Percentiles rank a stretch among this genome's conserved stretches.
These are phyloP conservation scores for Lactifluus volemus DNA, from an alignment of 768 basidiomycete species.

Conservation along the genomic window DNA sequence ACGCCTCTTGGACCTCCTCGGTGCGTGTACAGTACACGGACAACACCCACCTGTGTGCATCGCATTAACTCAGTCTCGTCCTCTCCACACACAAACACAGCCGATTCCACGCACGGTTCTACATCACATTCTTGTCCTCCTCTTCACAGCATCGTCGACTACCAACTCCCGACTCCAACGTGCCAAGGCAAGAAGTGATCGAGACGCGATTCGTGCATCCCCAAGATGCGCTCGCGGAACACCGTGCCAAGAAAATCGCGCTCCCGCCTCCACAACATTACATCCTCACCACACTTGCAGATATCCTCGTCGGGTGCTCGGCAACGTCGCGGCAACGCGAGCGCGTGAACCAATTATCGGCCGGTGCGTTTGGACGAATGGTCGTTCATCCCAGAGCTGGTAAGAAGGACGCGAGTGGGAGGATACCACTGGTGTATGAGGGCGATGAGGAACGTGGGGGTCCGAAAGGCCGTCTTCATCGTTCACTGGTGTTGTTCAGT, in stretches of 20 bases:
- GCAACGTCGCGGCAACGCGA: conserved; percentile 40
- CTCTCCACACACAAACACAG: no score
- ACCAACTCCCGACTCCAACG: conserved; percentile 58
- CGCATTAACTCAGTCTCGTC: not conserved
- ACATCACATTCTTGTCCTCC: conserved; percentile 48
- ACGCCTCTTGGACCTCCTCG: conserved; percentile 49
- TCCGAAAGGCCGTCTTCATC: conserved; percentile 48
- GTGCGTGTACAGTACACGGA: conserved; percentile 27
- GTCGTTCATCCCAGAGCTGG: conserved; percentile 44
- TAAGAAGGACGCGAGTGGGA: conserved; percentile 34
- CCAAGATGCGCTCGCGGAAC: conserved; percentile 42
- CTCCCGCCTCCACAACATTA: conserved; percentile 75
- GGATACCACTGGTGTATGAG: conserved; percentile 50
- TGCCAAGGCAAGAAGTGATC: conserved; percentile 45
- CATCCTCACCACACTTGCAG: conserved; percentile 51
- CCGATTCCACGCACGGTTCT: conserved; percentile 68
- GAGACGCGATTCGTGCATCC: conserved; percentile 60
- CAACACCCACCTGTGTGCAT: not conserved
- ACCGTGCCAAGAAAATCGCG: conserved; percentile 39
- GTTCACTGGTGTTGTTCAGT: conserved; percentile 40
- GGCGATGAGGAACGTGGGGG: conserved; percentile 65
- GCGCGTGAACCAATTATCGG: conserved; percentile 39
- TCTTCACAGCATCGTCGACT: conserved; percentile 42
- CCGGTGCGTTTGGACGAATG: conserved; percentile 51
- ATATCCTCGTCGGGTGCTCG: conserved; percentile 36